Base-by-base conservation (phyloP, 768 basidiomycete genomes). In the Hemileccinum impolitum region DNA sequence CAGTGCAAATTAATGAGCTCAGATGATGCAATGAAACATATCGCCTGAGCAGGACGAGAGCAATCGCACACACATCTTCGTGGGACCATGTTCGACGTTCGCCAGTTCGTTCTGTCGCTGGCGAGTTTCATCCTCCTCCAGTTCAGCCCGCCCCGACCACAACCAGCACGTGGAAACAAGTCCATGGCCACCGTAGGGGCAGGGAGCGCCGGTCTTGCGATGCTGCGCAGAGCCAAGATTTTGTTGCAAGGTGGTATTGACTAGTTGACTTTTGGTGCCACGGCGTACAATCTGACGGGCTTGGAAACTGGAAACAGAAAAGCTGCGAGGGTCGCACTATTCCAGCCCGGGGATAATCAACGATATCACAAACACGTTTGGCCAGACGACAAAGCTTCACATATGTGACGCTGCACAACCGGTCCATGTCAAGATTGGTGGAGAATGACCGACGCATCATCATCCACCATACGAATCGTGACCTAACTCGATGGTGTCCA, bases 141-240 rank as follows among this genome's bases (percentile, higher is more conserved):
- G 11, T 42, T 35, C 14, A 26, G 23, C 18, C 3, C 11, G 17
- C 42, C 44, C 10, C 38, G 7, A 11, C 54, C 47, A 32, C 51
- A 31, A 18, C 26, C 17, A 38, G 39, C 7, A 28, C 50, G 50
- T 10, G 51, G 4, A 3, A 45, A 18, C 23, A 82, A 79, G 63
- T 73, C 74, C 5, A 75, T 84, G 44, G 81, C 75, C 7, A 74
- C 83, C 43, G 69, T 84, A 15, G 82, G 82, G 10, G 78, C 73
- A 6, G 81, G 80, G 1, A 81, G 76, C 54, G 81, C n/a, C n/a
- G n/a, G 81, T 1, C 63, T 84, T 23, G 78, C 75, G 2, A 70
- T 73, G 61, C 61, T 84, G 23, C 79, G 78, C 68, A 52, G 68
- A 34, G 72, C 70, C 7, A 56, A 50, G 17, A 38, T 11, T 6